phyloP scores from a whole-genome alignment of 805 yeast species.

The Priceomyces carsonii region DNA sequence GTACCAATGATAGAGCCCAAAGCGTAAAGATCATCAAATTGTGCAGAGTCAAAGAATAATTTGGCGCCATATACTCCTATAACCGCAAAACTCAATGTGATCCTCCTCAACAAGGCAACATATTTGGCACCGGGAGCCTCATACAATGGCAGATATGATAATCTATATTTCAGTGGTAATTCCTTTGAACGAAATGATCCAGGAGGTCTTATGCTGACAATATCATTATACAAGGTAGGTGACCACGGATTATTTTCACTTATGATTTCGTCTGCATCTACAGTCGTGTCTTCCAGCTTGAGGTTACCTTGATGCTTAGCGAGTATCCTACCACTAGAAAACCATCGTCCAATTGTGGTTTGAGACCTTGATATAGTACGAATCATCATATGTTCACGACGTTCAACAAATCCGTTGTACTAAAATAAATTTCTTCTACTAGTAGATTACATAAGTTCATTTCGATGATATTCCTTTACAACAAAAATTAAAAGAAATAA shows the following conservation, averaged over 20 bases:
- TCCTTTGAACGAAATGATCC: constrained; percentile 41
- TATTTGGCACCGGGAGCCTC: constrained; percentile 62
- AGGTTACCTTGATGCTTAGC: constrained; percentile 17
- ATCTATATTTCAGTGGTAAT: constrained; percentile 52
- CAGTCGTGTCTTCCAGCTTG: constrained; percentile 30
- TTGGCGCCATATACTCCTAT: constrained; percentile 66
- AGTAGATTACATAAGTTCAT: constrained; percentile 4
- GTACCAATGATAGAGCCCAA: constrained; percentile 43
- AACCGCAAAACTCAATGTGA: constrained; percentile 60
- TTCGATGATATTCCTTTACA: constrained; percentile 3
- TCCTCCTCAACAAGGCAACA: constrained; percentile 61
- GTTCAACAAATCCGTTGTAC: too few species aligned
- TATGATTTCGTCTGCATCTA: constrained; percentile 43
- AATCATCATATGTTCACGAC: too few species aligned
- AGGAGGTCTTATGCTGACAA: constrained; percentile 43
- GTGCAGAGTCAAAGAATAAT: constrained; percentile 52
- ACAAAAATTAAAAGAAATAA: too few species aligned
- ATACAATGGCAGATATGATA: constrained; percentile 64
- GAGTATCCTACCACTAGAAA: too few species aligned
- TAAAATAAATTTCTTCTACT: too few species aligned
- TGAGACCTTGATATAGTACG: too few species aligned
- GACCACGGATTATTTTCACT: constrained; percentile 48
- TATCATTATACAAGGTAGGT: constrained; percentile 45
- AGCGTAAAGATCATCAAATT: constrained; percentile 52
- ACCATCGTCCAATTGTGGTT: too few species aligned